Conservation (phyloP, 352 stramenopile species). For the Plasmopara viticola region DNA sequence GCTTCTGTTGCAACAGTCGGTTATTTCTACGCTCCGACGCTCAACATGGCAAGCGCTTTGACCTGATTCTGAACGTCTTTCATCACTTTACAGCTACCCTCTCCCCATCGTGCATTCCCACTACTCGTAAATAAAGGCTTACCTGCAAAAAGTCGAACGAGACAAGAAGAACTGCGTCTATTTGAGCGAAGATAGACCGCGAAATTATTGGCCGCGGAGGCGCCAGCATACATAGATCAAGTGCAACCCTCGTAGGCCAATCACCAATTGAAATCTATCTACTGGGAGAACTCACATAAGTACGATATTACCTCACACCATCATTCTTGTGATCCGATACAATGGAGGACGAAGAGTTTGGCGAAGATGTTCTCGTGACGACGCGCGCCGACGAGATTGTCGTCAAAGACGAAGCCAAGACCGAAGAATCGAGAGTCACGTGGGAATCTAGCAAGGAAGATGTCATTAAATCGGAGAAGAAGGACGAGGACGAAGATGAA, state of each 20-base stretch:
- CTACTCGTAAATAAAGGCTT: slow-evolving; percentile 15
- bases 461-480: slow-evolving; percentile 10
- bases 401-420: slow-evolving; percentile 27
- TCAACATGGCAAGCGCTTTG: not conserved
- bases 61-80: not conserved
- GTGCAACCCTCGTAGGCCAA: slow-evolving; percentile 26
- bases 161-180: slow-evolving; percentile 73
- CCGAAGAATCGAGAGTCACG: slow-evolving; percentile 19
- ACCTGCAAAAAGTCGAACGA: slow-evolving; percentile 72
- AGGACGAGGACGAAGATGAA: slow-evolving; percentile 52
- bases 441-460: slow-evolving; percentile 14
- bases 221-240: slow-evolving; percentile 65
- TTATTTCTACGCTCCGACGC: not conserved
- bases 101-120: not conserved
- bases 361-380: slow-evolving; percentile 66
- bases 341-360: slow-evolving; percentile 73
- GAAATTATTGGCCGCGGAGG: slow-evolving; percentile 82
- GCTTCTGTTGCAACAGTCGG: too few relatives aligned
- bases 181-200: slow-evolving; percentile 9
- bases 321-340: not conserved
- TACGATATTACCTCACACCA: slow-evolving; percentile 1
- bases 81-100: slow-evolving; percentile 3
- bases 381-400: slow-evolving; percentile 9
- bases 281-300: slow-evolving; percentile 1
- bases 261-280: slow-evolving; percentile 15